Conservation (phyloP, 176 grass and related monocot genomes). For the Oryza punctata region DNA sequence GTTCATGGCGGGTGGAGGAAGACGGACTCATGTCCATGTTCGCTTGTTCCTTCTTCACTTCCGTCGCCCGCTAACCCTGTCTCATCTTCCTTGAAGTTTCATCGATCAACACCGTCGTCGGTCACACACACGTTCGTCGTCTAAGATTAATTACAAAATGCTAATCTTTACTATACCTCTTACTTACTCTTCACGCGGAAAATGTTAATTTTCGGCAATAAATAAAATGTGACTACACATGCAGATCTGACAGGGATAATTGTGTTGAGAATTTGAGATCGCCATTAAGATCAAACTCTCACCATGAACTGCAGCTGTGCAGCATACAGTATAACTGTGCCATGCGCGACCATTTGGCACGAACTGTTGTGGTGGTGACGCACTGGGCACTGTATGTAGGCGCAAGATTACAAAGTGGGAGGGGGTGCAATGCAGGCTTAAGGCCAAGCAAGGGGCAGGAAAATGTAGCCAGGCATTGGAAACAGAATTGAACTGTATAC, state of each 20-base stretch:
- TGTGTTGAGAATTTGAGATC: not conserved
- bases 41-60: not conserved
- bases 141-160: not conserved
- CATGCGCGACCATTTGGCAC: not conserved
- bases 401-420: conserved; percentile 33
- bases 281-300: not conserved
- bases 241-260: not conserved
- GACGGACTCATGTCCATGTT: not conserved
- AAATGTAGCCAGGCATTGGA: not conserved
- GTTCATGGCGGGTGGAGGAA: conserved; percentile 22
- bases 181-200: not conserved
- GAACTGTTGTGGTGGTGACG: not conserved
- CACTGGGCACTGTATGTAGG: conserved; percentile 4
- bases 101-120: not conserved
- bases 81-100: not conserved
- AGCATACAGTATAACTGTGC: not conserved
- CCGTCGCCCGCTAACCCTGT: not conserved
- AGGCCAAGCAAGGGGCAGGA: not conserved
- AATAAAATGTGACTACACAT: not conserved
- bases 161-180: not conserved
- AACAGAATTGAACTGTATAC: not conserved
- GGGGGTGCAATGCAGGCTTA: not conserved
- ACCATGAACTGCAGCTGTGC: not conserved
- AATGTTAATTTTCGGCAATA: not conserved
- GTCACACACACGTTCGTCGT: not conserved